Conservation (phyloP, 2,329 filamentous ascomycete species). For the Cladosporium cucumerinum region DNA sequence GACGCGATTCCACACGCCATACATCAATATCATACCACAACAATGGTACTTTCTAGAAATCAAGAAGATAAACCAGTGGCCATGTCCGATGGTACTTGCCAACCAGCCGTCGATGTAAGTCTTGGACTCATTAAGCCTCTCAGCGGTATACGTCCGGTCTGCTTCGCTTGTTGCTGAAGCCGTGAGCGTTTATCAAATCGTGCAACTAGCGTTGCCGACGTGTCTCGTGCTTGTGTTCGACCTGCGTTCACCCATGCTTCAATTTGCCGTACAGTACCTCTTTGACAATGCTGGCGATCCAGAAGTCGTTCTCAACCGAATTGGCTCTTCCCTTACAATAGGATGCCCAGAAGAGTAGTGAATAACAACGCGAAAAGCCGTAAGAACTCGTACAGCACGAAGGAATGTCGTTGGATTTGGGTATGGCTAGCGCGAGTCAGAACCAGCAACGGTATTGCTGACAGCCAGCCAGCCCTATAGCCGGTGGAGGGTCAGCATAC, state of each 20-base stretch:
- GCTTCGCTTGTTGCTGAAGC: neutral
- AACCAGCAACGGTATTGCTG: neutral
- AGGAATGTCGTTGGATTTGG: conserved; percentile 9
- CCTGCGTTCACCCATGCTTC: neutral
- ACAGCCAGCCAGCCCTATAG: neutral
- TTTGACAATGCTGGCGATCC: neutral
- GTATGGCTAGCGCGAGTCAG: conserved; percentile 10
- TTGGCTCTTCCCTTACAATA: neutral
- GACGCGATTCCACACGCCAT: no score
- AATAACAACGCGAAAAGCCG: neutral
- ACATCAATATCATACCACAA: neutral
- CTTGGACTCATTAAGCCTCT: neutral
- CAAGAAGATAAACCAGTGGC: neutral
- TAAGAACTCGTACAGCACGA: neutral
- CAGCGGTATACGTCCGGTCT: neutral
- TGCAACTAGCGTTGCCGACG: neutral
- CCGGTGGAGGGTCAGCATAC: neutral
- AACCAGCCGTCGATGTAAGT: neutral
- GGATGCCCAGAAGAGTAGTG: neutral
- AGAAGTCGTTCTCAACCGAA: neutral
- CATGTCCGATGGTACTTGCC: neutral
- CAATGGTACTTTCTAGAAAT: neutral
- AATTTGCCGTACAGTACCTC: neutral
- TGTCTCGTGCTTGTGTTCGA: neutral
- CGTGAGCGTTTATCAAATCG: neutral